A percentile compares a stretch with the other conserved stretches of the same genome.
phyloP scores from a whole-genome alignment of 306 rosid genomes.

The Cyclanthera cordifolia region DNA sequence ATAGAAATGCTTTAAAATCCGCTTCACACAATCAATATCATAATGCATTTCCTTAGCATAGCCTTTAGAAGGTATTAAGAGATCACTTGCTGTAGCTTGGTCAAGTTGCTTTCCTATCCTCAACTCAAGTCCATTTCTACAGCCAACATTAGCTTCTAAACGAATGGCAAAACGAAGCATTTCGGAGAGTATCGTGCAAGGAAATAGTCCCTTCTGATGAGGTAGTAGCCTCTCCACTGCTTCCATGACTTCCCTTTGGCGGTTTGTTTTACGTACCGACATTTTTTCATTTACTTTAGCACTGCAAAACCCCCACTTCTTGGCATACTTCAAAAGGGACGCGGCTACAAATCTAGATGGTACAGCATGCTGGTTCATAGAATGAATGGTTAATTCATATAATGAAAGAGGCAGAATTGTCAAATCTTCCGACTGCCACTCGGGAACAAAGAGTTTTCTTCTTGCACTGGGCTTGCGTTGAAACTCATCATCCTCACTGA shows the following conservation, averaged over 20 bases:
- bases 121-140: conserved; percentile 31
- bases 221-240: conserved; percentile 45
- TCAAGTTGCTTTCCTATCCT: conserved; percentile 42
- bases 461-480: conserved; percentile 21
- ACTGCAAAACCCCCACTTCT: conserved; percentile 26
- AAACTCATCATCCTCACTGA: conserved; percentile 6
- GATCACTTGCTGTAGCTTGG: conserved; percentile 35
- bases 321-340: conserved; percentile 27
- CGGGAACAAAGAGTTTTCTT: conserved; percentile 31
- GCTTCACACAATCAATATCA: conserved; percentile 27
- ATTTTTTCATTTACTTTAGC: conserved; percentile 12
- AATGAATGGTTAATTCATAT: conserved; percentile 29
- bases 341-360: conserved; percentile 23
- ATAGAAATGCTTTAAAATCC: conserved; percentile 32
- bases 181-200: conserved; percentile 27
- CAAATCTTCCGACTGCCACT: conserved; percentile 31
- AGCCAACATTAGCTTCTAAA: conserved; percentile 25
- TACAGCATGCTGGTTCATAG: conserved; percentile 24
- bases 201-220: conserved; percentile 18
- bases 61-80: conserved; percentile 24
- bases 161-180: conserved; percentile 24
- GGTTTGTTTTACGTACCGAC: conserved; percentile 16
- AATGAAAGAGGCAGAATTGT: conserved; percentile 26
- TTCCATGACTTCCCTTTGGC: conserved; percentile 37
- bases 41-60: conserved; percentile 24